Conservation (phyloP, 164 flowering plant genomes). For the Vitis riparia region DNA sequence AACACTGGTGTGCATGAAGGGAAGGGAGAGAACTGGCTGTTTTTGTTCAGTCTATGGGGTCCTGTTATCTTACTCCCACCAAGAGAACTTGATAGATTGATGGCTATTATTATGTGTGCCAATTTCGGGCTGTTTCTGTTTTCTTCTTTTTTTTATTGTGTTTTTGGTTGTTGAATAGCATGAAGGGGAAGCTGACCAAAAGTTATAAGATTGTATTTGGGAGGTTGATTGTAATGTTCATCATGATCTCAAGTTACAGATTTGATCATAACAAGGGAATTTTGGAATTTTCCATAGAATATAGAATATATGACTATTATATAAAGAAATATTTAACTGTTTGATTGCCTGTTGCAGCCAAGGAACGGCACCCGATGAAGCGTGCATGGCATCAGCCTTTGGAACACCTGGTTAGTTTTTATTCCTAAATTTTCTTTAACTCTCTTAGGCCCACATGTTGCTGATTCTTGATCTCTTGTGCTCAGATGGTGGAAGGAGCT, state of each 20-base stretch:
- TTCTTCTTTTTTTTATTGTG: no score
- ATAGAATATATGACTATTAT: background rate
- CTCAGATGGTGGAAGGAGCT: slow-evolving; percentile 77
- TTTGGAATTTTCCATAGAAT: background rate
- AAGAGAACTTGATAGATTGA: background rate
- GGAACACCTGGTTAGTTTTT: slow-evolving; percentile 64
- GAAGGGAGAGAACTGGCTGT: no score
- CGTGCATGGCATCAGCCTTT: slow-evolving; percentile 89
- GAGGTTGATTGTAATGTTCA: background rate
- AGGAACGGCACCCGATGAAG: slow-evolving; percentile 87
- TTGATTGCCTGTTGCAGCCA: slow-evolving; percentile 56
- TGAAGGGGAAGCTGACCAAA: no score
- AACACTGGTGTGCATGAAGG: background rate
- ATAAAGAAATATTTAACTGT: background rate
- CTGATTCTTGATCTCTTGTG: slow-evolving; percentile 6
- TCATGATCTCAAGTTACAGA: background rate
- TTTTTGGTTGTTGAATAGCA: no score
- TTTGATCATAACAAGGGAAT: background rate
- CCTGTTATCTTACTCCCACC: background rate
- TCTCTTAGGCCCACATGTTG: background rate
- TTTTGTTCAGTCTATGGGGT: background rate
- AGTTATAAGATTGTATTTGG: background rate
- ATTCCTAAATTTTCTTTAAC: background rate
- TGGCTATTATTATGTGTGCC: background rate
- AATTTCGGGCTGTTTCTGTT: no score